A percentile compares a stretch with the other conserved stretches of the same genome.
These are phyloP conservation scores for Cordyceps javanica DNA, from an alignment of 2,329 filamentous ascomycete genomes.

Conservation along the genomic window DNA sequence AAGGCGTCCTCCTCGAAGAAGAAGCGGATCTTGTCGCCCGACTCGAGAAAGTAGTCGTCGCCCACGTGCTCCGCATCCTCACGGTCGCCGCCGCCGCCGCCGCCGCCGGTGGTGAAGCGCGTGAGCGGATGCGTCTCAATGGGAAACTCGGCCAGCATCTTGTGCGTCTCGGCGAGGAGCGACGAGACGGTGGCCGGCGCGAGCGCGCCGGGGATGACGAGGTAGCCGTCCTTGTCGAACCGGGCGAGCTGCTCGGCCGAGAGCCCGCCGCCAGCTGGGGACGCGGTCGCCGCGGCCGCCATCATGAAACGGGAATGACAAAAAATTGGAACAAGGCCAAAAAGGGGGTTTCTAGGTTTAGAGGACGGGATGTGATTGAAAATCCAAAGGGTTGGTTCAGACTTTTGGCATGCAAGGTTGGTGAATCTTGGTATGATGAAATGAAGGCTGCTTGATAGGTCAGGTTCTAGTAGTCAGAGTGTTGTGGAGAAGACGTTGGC, in stretches of 20 bases:
- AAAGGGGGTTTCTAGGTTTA: too few relatives aligned
- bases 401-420: too few relatives aligned
- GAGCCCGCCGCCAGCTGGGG: conserved; percentile 52
- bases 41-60: conserved; percentile 88
- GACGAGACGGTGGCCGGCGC: conserved; percentile 55
- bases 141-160: conserved; percentile 67
- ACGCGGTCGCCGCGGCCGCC: background rate
- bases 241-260: conserved; percentile 62
- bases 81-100: conserved; percentile 51
- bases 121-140: conserved; percentile 88
- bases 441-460: background rate
- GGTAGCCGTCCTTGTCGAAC: conserved; percentile 82
- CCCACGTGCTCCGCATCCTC: conserved; percentile 69
- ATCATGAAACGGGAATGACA: too few relatives aligned
- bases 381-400: too few relatives aligned
- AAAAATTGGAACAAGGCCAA: too few relatives aligned
- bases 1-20: conserved; percentile 98
- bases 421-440: background rate
- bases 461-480: background rate
- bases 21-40: conserved; percentile 88
- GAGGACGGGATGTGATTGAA: too few relatives aligned
- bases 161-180: conserved; percentile 68
- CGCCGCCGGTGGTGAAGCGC: conserved; percentile 80
- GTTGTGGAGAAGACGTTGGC: conserved; percentile 3
- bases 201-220: conserved; percentile 77